Evolutionary conservation across 768 basidiomycete species (phyloP).

Genomic region (Mrakia blollopis): DNA sequence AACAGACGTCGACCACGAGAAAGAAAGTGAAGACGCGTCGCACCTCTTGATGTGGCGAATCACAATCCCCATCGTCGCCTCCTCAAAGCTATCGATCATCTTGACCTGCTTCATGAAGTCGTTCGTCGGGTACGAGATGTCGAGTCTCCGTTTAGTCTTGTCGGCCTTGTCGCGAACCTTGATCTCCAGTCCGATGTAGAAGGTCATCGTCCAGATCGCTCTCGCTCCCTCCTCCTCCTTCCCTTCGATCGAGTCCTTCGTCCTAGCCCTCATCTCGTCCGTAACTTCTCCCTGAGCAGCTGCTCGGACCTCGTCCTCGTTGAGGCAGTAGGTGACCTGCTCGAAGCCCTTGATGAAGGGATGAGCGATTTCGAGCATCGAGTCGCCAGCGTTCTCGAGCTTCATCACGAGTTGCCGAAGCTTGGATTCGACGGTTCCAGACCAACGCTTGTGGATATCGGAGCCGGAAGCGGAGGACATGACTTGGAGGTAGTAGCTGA

Average conservation of each 20-base stretch:
- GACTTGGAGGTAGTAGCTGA: conserved; percentile 33
- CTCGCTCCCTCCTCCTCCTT: conserved; percentile 61
- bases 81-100: conserved; percentile 91
- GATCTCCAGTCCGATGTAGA: conserved; percentile 91
- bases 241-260: conserved; percentile 69
- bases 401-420: conserved; percentile 96
- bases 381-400: conserved; percentile 83
- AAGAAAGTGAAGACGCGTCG: not conserved
- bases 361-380: conserved; percentile 74
- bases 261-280: conserved; percentile 64
- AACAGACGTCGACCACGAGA: too few relatives aligned
- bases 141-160: conserved; percentile 72
- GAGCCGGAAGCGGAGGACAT: conserved; percentile 31
- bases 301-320: conserved; percentile 77
- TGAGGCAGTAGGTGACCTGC: conserved; percentile 73
- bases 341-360: conserved; percentile 94
- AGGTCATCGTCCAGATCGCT: conserved; percentile 89
- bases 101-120: conserved; percentile 93
- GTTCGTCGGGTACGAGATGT: conserved; percentile 93
- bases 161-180: conserved; percentile 49
- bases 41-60: conserved; percentile 90
- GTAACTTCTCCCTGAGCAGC: conserved; percentile 85
- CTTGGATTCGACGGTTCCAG: conserved; percentile 98
- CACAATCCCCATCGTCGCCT: conserved; percentile 85
- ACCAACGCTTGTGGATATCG: conserved; percentile 47